Percentiles rank a stretch among this genome's conserved stretches.
These are phyloP conservation scores for Esteya vermicola DNA, from an alignment of 2,329 filamentous ascomycete genomes.

Conservation along the genomic window DNA sequence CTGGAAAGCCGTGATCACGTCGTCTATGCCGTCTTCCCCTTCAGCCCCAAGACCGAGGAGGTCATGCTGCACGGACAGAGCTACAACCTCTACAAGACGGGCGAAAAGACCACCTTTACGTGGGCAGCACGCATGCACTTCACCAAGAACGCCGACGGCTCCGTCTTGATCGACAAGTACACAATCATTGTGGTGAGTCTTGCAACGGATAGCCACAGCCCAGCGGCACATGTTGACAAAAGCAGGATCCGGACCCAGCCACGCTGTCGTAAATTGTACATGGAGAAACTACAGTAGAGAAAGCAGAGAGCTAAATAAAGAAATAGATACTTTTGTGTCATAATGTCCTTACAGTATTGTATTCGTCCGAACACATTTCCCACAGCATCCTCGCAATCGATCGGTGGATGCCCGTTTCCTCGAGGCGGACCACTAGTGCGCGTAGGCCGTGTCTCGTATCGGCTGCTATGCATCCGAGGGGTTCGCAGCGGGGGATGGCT, in stretches of 20 bases:
- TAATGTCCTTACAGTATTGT: background rate
- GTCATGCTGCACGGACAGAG: slow-evolving; percentile 8
- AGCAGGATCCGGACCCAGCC: background rate
- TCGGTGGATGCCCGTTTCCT: slow-evolving; percentile 4
- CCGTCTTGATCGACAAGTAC: slow-evolving; percentile 8
- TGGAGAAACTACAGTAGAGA: no score
- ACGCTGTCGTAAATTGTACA: background rate
- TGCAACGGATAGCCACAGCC: background rate
- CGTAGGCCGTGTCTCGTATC: background rate
- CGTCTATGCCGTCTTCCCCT: slow-evolving; percentile 7
- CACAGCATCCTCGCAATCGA: slow-evolving; percentile 1
- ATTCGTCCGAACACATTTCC: slow-evolving; percentile 1
- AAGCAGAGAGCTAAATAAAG: background rate
- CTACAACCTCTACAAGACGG: slow-evolving; percentile 5
- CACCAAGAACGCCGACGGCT: background rate
- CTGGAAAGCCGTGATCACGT: slow-evolving; percentile 6
- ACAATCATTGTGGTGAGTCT: slow-evolving; percentile 7
- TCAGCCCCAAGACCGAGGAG: slow-evolving; percentile 4
- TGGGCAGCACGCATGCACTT: slow-evolving; percentile 9
- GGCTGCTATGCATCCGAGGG: background rate
- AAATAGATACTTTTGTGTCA: background rate
- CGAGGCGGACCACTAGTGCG: background rate
- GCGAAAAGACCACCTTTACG: slow-evolving; percentile 6
- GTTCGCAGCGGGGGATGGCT: slow-evolving; percentile 3
- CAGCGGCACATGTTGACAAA: no score